Percentiles rank a stretch among this genome's conserved stretches.
phyloP scores from a whole-genome alignment of 2,329 filamentous ascomycete species.

The Coleophoma cylindrospora region DNA sequence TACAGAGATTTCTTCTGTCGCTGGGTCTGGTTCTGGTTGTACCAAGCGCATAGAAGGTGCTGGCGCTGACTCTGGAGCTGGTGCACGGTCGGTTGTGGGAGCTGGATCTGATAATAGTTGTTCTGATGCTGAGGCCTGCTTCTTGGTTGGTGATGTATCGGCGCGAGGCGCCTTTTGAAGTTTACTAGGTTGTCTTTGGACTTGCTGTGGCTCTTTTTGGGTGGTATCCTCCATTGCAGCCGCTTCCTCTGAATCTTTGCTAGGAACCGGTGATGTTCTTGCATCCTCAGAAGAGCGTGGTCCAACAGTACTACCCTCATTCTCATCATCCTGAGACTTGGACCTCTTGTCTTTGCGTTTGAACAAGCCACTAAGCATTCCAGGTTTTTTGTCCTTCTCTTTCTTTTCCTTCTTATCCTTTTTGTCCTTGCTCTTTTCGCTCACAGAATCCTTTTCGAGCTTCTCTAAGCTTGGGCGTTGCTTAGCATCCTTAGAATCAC shows the following conservation, averaged over 20 bases:
- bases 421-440: slow-evolving; percentile 65
- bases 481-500: slow-evolving; percentile 44
- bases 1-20: slow-evolving; percentile 17
- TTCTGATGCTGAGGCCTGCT: slow-evolving; percentile 14
- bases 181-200: slow-evolving; percentile 59
- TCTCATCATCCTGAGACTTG: slow-evolving; percentile 48
- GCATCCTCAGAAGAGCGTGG: slow-evolving; percentile 38
- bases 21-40: slow-evolving; percentile 19
- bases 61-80: slow-evolving; percentile 19
- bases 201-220: slow-evolving; percentile 7
- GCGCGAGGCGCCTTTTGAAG: slow-evolving; percentile 57
- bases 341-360: slow-evolving; percentile 36
- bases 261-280: slow-evolving; percentile 22
- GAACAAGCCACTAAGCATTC: slow-evolving; percentile 60
- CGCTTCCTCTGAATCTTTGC: slow-evolving; percentile 26
- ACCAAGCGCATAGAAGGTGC: slow-evolving; percentile 25
- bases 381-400: slow-evolving; percentile 41
- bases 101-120: slow-evolving; percentile 15
- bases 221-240: slow-evolving; percentile 15
- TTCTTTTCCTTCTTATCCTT: slow-evolving; percentile 59
- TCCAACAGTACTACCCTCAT: slow-evolving; percentile 21
- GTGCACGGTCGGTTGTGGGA: background rate
- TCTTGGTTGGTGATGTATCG: slow-evolving; percentile 20
- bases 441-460: slow-evolving; percentile 61
- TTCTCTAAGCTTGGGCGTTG: slow-evolving; percentile 68